Evolutionary conservation across 345 rosid genomes (phyloP).

Genomic region (Gynandropsis gynandra): DNA sequence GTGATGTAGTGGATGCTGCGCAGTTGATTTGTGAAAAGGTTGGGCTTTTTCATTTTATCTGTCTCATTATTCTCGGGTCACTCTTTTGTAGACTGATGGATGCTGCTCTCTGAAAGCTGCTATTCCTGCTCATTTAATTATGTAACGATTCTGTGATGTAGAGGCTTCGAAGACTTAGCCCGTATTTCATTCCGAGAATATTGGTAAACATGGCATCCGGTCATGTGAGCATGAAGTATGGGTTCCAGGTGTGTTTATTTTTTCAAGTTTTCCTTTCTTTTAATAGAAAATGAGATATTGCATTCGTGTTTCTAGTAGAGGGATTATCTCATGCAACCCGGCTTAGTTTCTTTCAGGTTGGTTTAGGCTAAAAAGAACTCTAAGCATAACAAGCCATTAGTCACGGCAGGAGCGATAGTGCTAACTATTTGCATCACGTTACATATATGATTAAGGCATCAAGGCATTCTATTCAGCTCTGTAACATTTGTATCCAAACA

Average conservation of each 20-base stretch:
- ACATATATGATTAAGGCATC: background rate
- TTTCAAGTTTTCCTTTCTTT: background rate
- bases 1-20: conserved; percentile 76
- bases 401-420: background rate
- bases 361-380: background rate
- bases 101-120: background rate
- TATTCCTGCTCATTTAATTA: background rate
- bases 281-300: background rate
- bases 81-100: background rate
- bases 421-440: too few relatives aligned
- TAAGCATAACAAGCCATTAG: background rate
- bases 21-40: conserved; percentile 89
- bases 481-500: background rate
- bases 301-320: too few relatives aligned
- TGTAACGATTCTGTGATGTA: conserved; percentile 32
- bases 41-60: conserved; percentile 11
- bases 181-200: conserved; percentile 90
- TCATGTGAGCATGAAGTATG: conserved; percentile 92
- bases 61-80: conserved; percentile 5
- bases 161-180: conserved; percentile 86
- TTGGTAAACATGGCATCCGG: conserved; percentile 96
- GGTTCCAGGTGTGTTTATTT: conserved; percentile 89
- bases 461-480: background rate
- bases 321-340: conserved; percentile 1
- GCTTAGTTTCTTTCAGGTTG: background rate